Conservation (phyloP, 2,329 filamentous ascomycete genomes). For the Neospermospora avenae region DNA sequence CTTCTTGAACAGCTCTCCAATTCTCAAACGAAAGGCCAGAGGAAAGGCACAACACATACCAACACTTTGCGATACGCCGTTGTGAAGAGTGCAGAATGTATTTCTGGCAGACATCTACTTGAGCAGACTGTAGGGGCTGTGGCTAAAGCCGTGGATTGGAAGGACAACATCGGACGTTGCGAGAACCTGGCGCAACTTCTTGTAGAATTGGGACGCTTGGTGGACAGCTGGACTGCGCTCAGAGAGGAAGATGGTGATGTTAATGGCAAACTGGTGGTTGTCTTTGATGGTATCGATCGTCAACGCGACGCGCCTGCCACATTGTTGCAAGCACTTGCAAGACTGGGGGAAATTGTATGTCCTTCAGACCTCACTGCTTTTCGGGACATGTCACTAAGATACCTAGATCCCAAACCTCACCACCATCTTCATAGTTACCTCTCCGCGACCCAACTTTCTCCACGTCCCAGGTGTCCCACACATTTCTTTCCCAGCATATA, state of each 20-base stretch:
- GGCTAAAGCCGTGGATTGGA: conserved; percentile 47
- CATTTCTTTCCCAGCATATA: conserved; percentile 81
- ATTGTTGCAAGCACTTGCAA: conserved; percentile 74
- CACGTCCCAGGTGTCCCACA: conserved; percentile 69
- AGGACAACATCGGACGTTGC: conserved; percentile 58
- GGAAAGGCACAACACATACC: conserved; percentile 29
- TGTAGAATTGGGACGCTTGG: conserved; percentile 65
- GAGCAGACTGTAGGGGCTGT: conserved; percentile 65
- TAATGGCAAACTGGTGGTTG: conserved; percentile 73
- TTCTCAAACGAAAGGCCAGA: neutral
- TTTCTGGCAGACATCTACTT: conserved; percentile 73
- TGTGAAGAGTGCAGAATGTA: conserved; percentile 70
- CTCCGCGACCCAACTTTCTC: conserved; percentile 66
- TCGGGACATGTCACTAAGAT: conserved; percentile 11
- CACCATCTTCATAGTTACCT: conserved; percentile 72
- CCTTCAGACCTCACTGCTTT: conserved; percentile 13
- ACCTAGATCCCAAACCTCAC: conserved; percentile 75
- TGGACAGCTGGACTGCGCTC: conserved; percentile 37
- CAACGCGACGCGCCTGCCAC: conserved; percentile 78
- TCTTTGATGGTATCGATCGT: conserved; percentile 83
- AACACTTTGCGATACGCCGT: conserved; percentile 55
- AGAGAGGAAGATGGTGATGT: conserved; percentile 30
- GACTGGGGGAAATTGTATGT: conserved; percentile 75
- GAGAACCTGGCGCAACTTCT: conserved; percentile 77
- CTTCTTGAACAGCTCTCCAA: conserved; percentile 52